These are phyloP conservation scores for Taphrina flavorubra DNA, from an alignment of 1,139 yeast genomes.

Conservation along the genomic window DNA sequence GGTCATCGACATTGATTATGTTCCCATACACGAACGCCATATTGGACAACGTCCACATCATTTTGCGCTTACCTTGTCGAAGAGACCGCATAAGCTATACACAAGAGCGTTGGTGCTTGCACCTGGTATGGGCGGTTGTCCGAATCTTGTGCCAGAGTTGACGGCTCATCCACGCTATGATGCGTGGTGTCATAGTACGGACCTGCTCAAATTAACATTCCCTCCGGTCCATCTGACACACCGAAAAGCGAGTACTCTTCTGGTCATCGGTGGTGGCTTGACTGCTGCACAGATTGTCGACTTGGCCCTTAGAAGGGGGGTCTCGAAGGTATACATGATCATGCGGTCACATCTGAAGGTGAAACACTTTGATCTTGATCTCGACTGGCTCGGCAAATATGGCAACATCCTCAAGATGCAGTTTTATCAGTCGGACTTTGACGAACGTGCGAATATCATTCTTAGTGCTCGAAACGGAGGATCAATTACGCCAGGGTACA, in stretches of 20 bases:
- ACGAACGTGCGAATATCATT: conserved; percentile 56
- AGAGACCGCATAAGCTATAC: conserved; percentile 47
- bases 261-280: conserved; percentile 60
- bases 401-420: conserved; percentile 55
- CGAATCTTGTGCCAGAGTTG: conserved; percentile 1
- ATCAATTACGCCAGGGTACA: conserved; percentile 59
- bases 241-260: conserved; percentile 49
- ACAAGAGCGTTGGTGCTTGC: conserved; percentile 56
- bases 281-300: conserved; percentile 61
- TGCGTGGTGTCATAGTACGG: conserved; percentile 56
- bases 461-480: conserved; percentile 59
- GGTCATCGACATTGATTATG: conserved; percentile 54
- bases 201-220: conserved; percentile 52
- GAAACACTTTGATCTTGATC: conserved; percentile 60
- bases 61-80: background rate
- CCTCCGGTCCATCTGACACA: conserved; percentile 17
- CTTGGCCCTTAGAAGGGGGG: conserved; percentile 53
- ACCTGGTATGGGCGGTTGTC: conserved; percentile 8
- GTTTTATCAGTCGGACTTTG: conserved; percentile 57
- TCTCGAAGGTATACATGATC: conserved; percentile 53
- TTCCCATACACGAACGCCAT: conserved; percentile 52
- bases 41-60: background rate
- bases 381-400: conserved; percentile 63
- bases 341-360: conserved; percentile 57
- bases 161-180: conserved; percentile 49